Evolutionary conservation across 2,329 filamentous ascomycete genomes (phyloP), one percentile per base, ranked within the genome.

Genomic region (Aureobasidium vineae): DNA sequence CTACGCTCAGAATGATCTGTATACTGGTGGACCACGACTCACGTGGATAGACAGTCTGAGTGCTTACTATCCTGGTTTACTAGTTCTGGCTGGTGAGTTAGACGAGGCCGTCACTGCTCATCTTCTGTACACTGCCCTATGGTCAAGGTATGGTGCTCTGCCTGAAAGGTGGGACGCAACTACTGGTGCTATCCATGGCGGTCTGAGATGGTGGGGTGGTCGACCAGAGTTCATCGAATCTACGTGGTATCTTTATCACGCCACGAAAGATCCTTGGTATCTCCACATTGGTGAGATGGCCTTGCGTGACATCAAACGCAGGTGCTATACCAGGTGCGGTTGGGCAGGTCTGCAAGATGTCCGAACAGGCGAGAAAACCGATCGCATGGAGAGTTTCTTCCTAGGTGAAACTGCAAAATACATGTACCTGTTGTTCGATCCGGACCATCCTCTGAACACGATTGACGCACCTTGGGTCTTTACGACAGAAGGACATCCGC

Each of bases 341-440:
- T 98, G 94, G 92, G 91, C 94, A 16, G 94, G 94, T 0, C 82
- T 98, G 47, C 77, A 81, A 36, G 81, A 84, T 68, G 81, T 84
- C 23, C 76, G 77, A 8, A 81, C 75, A n/a, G 94, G 94, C 3
- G 91, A 97, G 78, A 87, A 92, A 77, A 91, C 86, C 71, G 93
- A 99, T 75, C 89, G 95, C 40, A 98, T 98, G 95, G 95, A 99
- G 78, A 98, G 94, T 75, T 99, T 98, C 82, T 98, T 98, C 74
- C 83, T 99, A 0, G 94, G 95, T 16, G 95, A 99, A 78, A 99
- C 95, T 1, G 89, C 92, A 52, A 97, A 98, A 77, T 99, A 99
- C 76, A 82, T 99, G 69, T 98, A 96, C 76, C 81, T 99, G 65
- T 85, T 98, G 2, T 98, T 96, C 76, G 91, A 96, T 70, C 84